Evolutionary conservation across 1,139 yeast species (phyloP), one percentile per base, ranked within the genome.

Genomic region (Geotrichum klebahnii): DNA sequence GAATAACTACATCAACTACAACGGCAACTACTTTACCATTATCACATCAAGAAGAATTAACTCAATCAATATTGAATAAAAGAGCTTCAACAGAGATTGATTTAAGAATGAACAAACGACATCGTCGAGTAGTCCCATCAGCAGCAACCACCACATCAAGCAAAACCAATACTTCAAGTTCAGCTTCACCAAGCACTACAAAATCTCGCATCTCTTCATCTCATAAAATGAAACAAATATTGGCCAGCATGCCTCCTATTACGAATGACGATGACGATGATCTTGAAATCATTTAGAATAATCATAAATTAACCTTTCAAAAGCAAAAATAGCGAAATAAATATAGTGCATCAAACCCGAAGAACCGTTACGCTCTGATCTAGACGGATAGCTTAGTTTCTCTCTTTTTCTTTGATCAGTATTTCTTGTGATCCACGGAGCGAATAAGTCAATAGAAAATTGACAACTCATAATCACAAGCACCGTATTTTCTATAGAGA

Each of bases 51-150:
- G 26, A 22, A 9, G 40, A 16, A 24, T 5, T 43, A 10, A 43
- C 33, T n/a, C 17, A 23, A 19, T 8, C 22, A 6, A 22, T 42
- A 4, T 17, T 47, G 12, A 29, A 23, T 14, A 47, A 47, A 19
- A 24, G 46, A 9, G 46, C 51, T 5, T 16, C 41, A 5, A 29
- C n/a, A 5, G 46, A 41, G 12, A 24, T 47, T 9, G 46, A 47
- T 34, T 34, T 47, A 31, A 33, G 43, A 5, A 46, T 46, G 49
- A 46, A 46, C 35, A 46, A 33, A 29, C 41, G 29, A 14, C 39
- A 34, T 22, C 16, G 19, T 10, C 19, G 14, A n/a, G 14, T 19
- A 9, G 35, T 19, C 17, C 33, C 26, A 26, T 10, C 29, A 26
- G 10, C 29, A 10, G 2, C 23, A 14, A 4, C 20, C 36, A 29